Percentiles rank a stretch among this genome's conserved stretches.
Conservation (phyloP, 768 basidiomycete genomes). For the Suillus brevipes region DNA sequence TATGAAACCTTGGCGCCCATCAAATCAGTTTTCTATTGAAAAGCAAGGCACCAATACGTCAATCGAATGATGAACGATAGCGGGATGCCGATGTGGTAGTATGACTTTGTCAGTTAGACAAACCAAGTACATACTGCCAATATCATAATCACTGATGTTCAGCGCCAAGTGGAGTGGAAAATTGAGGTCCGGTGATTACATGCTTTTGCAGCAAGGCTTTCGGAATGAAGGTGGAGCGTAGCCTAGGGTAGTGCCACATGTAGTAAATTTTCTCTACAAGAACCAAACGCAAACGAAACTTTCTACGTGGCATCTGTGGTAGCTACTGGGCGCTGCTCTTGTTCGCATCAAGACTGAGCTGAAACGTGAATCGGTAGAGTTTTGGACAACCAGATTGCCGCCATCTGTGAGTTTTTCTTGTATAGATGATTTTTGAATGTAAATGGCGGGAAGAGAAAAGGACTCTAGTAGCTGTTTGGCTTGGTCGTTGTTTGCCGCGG, state of each 20-base stretch:
- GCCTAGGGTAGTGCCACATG: not conserved
- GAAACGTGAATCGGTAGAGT: not conserved
- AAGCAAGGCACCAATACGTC: not conserved
- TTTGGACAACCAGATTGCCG: not conserved
- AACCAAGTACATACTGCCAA: not conserved
- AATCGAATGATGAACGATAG: not conserved
- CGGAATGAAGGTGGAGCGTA: not conserved
- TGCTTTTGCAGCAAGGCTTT: not conserved
- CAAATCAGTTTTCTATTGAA: not conserved
- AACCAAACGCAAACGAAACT: constrained; percentile 6
- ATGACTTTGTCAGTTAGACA: not conserved
- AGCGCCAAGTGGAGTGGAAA: not conserved
- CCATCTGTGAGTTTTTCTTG: not conserved
- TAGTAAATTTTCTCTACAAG: constrained; percentile 5
- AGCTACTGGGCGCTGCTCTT: constrained; percentile 3
- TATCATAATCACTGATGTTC: too few species aligned
- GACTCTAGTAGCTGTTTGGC: not conserved
- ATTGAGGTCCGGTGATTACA: not conserved
- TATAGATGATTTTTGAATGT: not conserved
- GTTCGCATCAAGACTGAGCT: not conserved
- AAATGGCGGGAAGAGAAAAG: constrained; percentile 2
- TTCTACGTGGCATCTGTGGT: constrained; percentile 7
- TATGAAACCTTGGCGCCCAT: not conserved
- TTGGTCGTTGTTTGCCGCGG: constrained; percentile 5
- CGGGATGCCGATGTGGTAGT: not conserved